These are phyloP conservation scores for Aspergillus glaucus DNA, from an alignment of 2,329 filamentous ascomycete genomes.

Conservation along the genomic window DNA sequence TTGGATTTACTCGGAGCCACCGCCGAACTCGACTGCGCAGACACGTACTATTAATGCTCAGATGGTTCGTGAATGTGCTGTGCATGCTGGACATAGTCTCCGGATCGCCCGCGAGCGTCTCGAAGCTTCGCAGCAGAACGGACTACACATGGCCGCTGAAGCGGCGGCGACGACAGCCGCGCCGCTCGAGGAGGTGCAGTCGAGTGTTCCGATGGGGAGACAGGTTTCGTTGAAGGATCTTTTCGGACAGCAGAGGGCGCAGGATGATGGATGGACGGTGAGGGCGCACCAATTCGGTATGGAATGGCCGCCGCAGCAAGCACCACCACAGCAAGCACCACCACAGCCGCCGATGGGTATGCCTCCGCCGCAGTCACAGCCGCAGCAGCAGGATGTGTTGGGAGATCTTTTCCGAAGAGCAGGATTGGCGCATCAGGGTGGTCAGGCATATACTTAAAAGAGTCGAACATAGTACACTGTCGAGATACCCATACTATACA, in stretches of 20 bases:
- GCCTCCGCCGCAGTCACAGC: constrained; percentile 8
- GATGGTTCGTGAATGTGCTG: constrained; percentile 51
- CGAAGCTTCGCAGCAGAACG: constrained; percentile 29
- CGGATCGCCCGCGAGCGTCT: constrained; percentile 37
- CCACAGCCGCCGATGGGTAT: constrained; percentile 5
- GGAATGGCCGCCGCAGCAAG: constrained; percentile 10
- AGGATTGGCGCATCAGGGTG: constrained; percentile 28
- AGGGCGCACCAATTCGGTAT: constrained; percentile 36
- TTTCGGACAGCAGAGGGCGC: constrained; percentile 49
- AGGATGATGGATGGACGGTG: constrained; percentile 47
- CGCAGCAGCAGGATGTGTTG: constrained; percentile 30
- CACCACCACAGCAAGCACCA: constrained; percentile 9
- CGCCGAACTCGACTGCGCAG: constrained; percentile 49
- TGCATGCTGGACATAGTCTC: constrained; percentile 45
- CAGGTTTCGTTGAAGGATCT: constrained; percentile 49
- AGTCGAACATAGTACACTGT: constrained; percentile 4
- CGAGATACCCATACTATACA: constrained; percentile 17
- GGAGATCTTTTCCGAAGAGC: constrained; percentile 40
- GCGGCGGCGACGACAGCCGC: constrained; percentile 22
- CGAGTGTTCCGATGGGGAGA: constrained; percentile 45
- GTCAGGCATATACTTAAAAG: constrained; percentile 7
- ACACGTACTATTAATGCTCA: constrained; percentile 47
- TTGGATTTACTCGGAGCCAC: constrained; percentile 59
- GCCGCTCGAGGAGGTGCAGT: constrained; percentile 32
- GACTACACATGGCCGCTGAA: constrained; percentile 26